Evolutionary conservation across 202 grass and related monocot species (phyloP).

Genomic region (Miscanthus sacchariflorus): DNA sequence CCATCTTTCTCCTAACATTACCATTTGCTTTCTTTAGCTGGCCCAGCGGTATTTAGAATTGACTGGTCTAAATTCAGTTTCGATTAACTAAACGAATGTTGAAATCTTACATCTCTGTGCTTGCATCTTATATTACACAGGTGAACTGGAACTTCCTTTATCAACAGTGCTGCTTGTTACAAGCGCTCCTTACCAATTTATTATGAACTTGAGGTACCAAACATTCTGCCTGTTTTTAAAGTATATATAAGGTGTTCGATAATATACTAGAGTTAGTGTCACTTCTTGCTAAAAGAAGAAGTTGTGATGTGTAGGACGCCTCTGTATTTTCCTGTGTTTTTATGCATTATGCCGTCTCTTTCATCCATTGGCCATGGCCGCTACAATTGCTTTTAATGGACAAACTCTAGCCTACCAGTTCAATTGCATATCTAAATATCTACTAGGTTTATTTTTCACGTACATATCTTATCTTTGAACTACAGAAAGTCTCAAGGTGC

Average conservation of each 20-base stretch:
- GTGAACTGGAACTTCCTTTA: slow-evolving; percentile 68
- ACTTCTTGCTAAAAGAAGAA: too few species aligned
- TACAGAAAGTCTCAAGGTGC: neutral
- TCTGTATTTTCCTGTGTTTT: too few species aligned
- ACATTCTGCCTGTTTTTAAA: neutral
- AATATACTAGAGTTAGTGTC: neutral
- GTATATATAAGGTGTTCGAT: neutral
- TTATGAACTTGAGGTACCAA: slow-evolving; percentile 60
- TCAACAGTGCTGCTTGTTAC: slow-evolving; percentile 61
- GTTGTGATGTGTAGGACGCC: too few species aligned
- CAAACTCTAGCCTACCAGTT: too few species aligned
- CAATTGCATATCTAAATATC: neutral
- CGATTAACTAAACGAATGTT: neutral
- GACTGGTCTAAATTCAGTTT: neutral
- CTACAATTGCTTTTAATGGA: too few species aligned
- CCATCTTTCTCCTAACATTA: neutral
- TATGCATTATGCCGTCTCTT: too few species aligned
- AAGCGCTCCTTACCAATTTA: slow-evolving; percentile 55
- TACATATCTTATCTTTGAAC: neutral
- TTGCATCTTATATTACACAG: slow-evolving; percentile 33
- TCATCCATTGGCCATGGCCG: too few species aligned
- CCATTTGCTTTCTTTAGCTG: neutral
- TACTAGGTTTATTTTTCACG: neutral
- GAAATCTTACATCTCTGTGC: neutral
- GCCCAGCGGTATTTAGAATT: neutral